Evolutionary conservation across 495 filamentous ascomycete genomes (phyloP), one percentile per base, ranked within the genome.

Genomic region (Neurospora pannonica): DNA sequence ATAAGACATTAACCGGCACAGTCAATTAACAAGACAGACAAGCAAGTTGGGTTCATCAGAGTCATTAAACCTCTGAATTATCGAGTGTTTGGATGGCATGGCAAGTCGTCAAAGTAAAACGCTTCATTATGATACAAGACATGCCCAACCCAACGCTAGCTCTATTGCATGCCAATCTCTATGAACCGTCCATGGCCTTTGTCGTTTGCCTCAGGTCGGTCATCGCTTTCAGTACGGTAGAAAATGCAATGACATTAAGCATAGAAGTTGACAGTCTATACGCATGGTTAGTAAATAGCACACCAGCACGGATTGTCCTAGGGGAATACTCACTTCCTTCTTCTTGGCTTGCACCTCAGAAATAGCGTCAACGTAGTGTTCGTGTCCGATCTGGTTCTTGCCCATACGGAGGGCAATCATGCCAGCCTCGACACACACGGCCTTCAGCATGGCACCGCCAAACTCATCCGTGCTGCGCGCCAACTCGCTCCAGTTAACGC

Each of bases 321-420:
- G 43, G 48, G 21, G 31, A 4, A 2, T 17, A 84, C 84, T 90
- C 89, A 87, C 85, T 74, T 95, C 92, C 88, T 95, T 97, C 93
- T 97, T 97, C 92, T 98, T 98, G 70, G 94, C 91, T 82, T 97
- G 94, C 77, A 99, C 96, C 82, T 99, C 96, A 28, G 93, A 87
- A 80, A 99, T 98, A 71, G 96, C 96, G 88, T 99, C 96, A 34
- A 99, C 96, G 82, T 98, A 99, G 84, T 99, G 94, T 87, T 99
- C 96, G 78, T 99, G 96, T 73, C 91, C 91, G 76, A 99, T 93
- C 89, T 97, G 97, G 82, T 88, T 92, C 87, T 93, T 92, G 38
- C 96, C 96, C 83, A 91, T 92, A 73, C 96, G 89, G 76, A 99
- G 85, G 24, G 96, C 96, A 85, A 99, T 99, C 96, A 99, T 99